Evolutionary conservation across 106 monocot genomes (phyloP).

Genomic region (Dioscorea zingiberensis): DNA sequence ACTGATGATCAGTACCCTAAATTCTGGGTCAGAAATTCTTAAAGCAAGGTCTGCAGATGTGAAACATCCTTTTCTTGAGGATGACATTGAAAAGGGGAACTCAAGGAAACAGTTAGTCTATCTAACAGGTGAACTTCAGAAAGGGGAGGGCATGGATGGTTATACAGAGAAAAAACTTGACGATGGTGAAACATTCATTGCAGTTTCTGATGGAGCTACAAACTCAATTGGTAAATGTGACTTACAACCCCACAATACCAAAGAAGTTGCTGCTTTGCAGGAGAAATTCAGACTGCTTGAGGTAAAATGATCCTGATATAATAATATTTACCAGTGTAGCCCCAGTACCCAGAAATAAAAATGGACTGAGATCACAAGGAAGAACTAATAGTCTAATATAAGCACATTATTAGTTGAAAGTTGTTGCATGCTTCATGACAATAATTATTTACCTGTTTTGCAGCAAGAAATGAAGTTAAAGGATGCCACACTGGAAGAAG

Average conservation of each 20-base stretch:
- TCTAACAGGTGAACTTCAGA: slow-evolving; percentile 23
- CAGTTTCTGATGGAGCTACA: slow-evolving; percentile 11
- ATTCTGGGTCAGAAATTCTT: slow-evolving; percentile 27
- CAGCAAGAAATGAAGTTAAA: slow-evolving; percentile 19
- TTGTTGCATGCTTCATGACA: not conserved
- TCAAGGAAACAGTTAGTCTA: slow-evolving; percentile 24
- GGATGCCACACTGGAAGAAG: slow-evolving; percentile 6
- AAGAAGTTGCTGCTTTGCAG: slow-evolving; percentile 1
- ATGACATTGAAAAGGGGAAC: slow-evolving; percentile 42
- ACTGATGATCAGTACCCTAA: slow-evolving; percentile 20
- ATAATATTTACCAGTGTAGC: no score
- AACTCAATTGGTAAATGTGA: slow-evolving; percentile 6
- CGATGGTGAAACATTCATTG: slow-evolving; percentile 15
- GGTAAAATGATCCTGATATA: slow-evolving; percentile 2
- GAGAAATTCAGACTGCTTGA: slow-evolving; percentile 3
- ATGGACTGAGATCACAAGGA: no score
- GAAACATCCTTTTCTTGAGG: slow-evolving; percentile 31
- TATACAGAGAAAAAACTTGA: slow-evolving; percentile 18
- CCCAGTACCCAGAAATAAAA: no score
- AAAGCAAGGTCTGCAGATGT: slow-evolving; percentile 27
- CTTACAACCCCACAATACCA: slow-evolving; percentile 1
- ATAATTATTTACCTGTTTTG: not conserved
- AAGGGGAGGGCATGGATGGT: slow-evolving; percentile 21
- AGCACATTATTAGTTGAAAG: not conserved
- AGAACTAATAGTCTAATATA: no score